These are phyloP conservation scores for Trichoderma sp. DNA, from an alignment of 2,329 filamentous ascomycete genomes.

Conservation along the genomic window DNA sequence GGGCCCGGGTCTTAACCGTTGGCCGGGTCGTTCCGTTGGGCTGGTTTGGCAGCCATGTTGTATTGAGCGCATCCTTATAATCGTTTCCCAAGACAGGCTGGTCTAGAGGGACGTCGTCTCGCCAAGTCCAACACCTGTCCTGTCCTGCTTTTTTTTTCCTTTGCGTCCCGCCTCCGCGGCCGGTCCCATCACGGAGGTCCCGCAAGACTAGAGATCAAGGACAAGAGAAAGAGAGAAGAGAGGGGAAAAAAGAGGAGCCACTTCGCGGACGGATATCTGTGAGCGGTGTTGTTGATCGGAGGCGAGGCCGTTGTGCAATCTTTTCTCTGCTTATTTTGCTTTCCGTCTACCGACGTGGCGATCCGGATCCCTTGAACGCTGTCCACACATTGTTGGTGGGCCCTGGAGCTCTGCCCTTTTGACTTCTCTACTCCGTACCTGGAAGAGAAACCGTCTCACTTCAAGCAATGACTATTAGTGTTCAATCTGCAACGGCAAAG, in stretches of 20 bases:
- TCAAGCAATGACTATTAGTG: constrained; percentile 17
- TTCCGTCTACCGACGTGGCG: not conserved
- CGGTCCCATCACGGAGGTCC: not conserved
- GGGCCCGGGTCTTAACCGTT: constrained; percentile 3
- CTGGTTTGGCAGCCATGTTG: constrained; percentile 14
- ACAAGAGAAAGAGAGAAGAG: not conserved
- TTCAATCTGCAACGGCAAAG: constrained; percentile 3
- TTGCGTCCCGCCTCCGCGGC: not conserved
- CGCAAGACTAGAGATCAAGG: not conserved
- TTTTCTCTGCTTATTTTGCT: not conserved
- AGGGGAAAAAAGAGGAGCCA: not conserved
- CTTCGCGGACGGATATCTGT: not conserved
- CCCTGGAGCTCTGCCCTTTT: not conserved
- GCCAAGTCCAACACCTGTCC: constrained; percentile 1
- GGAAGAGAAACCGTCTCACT: not conserved
- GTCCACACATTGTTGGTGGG: not conserved
- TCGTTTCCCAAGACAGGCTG: not conserved
- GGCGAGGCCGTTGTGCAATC: not conserved
- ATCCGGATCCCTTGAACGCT: not conserved
- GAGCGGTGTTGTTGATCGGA: not conserved
- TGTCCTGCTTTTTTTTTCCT: not conserved
- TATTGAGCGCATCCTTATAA: constrained; percentile 9
- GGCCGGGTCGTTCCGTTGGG: constrained; percentile 10
- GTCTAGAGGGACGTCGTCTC: not conserved
- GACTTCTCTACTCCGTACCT: not conserved